A percentile compares a stretch with the other conserved stretches of the same genome.
Evolutionary conservation across 2,329 filamentous ascomycete species (phyloP).

Genomic region (Pseudopyrenochaeta lycopersici): DNA sequence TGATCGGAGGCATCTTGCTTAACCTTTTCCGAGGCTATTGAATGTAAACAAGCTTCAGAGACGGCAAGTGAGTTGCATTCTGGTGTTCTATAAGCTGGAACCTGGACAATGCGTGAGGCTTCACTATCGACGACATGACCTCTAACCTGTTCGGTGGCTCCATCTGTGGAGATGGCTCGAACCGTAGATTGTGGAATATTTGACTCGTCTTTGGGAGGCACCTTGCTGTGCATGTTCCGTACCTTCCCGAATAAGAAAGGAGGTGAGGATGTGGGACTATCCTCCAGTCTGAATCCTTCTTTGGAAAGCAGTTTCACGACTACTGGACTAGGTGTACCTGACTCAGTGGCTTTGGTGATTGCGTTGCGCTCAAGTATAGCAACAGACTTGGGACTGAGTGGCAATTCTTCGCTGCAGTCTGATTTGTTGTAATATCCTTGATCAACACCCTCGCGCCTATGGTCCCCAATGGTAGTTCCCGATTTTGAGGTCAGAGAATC

Average conservation of each 20-base stretch:
- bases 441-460: neutral
- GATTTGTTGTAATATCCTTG: neutral
- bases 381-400: slow-evolving; percentile 6
- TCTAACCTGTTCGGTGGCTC: neutral
- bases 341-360: slow-evolving; percentile 1
- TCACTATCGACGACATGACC: neutral
- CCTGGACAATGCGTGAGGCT: neutral
- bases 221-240: neutral
- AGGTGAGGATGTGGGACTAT: neutral
- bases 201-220: neutral
- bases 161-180: neutral
- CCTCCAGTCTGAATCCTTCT: neutral
- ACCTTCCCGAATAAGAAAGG: slow-evolving; percentile 6
- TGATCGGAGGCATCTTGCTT: neutral
- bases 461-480: no score
- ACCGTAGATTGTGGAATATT: neutral
- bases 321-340: neutral
- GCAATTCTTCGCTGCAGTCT: neutral
- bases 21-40: neutral
- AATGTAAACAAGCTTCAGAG: neutral
- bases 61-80: neutral
- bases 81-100: neutral
- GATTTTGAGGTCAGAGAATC: no score
- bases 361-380: slow-evolving; percentile 8
- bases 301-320: slow-evolving; percentile 2